Evolutionary conservation across 805 yeast genomes (phyloP), one percentile per base, ranked within the genome.

Genomic region (Candida arabinofermentans): DNA sequence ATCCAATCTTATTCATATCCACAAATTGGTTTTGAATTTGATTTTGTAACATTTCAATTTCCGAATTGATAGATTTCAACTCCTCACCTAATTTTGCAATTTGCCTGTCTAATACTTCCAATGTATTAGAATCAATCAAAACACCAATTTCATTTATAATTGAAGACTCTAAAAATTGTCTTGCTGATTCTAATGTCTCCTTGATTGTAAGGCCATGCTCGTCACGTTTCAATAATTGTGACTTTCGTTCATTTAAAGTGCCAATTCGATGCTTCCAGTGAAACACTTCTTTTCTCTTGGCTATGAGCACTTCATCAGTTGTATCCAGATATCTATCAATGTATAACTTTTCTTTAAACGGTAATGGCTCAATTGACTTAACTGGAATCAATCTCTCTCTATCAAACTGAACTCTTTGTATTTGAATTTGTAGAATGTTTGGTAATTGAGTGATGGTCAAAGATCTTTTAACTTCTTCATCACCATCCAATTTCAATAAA

Each of bases 331-430:
- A 93, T 46, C 97, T 71, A 22, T 93, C 99, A 75, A 93, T 77
- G 59, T 85, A 90, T 8, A 93, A 63, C 9, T 70, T 77, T 40
- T 87, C 86, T 23, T 80, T 77, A 57, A 89, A 88, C 3, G 90
- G 90, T 36, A 93, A 71, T 8, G 89, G 95, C 43, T 84, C 89
- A 33, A 77, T 74, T 2, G 89, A 82, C 59, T 93, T 93, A 55
- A 86, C 86, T 0, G 95, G 87, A 62, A 82, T 74, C 38, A 81
- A 72, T 12, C 75, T 65, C 41, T 71, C 82, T 34, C 89, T 72
- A 57, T 93, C 96, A 60, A 83, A 93, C 59, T 87, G 86, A 1
- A 93, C 98, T 57, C 99, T 73, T 64, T 90, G 98, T 7, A 93
- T 86, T 58, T 93, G 99, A 37, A 93, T 77, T 59, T 93, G 99